Conservation (phyloP, 1,139 yeast species). For the Candida pseudoviswanathii region DNA sequence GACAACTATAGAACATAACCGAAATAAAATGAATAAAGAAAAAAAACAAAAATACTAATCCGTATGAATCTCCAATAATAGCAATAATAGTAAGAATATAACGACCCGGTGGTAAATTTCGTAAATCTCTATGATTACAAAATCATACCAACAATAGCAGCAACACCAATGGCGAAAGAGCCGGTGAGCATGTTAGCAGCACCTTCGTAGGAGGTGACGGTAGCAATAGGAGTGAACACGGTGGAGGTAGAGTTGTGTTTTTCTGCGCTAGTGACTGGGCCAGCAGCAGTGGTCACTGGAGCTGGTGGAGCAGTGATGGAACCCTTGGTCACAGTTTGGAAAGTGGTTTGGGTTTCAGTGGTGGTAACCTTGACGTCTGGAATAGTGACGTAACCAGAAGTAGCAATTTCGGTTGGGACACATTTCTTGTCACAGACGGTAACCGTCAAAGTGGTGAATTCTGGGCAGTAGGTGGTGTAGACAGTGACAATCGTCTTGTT, state of each 20-base stretch:
- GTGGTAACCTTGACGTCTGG: neutral
- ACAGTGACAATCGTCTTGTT: conserved; percentile 10
- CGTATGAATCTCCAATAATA: neutral
- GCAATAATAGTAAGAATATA: neutral
- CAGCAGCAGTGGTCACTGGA: neutral
- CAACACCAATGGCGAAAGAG: conserved; percentile 9
- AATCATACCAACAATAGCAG: conserved; percentile 10
- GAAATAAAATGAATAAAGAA: neutral
- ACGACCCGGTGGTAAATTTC: neutral
- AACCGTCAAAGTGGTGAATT: conserved; percentile 13
- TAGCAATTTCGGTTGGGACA: conserved; percentile 5
- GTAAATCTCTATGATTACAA: conserved; percentile 4
- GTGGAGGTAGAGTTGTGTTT: neutral
- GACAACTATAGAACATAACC: conserved; percentile 3
- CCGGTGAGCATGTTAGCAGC: conserved; percentile 8
- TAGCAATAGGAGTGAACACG: neutral
- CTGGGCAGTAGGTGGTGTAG: conserved; percentile 13
- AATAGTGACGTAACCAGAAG: conserved; percentile 7
- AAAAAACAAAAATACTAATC: neutral
- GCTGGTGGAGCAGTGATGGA: neutral
- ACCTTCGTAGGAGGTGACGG: conserved; percentile 10
- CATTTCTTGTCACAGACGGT: conserved; percentile 12
- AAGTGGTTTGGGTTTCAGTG: neutral
- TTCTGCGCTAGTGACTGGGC: neutral
- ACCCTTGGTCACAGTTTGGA: neutral